Conservation (phyloP, 352 stramenopile genomes). For the Phytopythium oedochilum region DNA sequence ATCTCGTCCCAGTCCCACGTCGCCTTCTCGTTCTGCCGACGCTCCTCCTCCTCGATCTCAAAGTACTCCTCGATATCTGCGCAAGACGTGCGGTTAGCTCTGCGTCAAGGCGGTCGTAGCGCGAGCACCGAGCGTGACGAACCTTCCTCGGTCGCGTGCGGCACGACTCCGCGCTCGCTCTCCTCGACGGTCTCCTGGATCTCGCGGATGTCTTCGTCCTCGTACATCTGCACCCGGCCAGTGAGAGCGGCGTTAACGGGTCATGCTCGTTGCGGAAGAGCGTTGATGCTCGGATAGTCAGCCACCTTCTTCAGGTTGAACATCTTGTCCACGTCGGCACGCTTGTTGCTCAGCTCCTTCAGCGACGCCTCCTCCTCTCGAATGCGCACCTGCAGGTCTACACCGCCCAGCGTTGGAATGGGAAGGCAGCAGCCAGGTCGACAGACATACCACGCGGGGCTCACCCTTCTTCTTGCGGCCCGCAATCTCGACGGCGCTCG, state of each 20-base stretch:
- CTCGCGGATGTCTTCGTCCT: constrained; percentile 81
- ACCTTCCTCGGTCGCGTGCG: constrained; percentile 61
- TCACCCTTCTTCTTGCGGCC: constrained; percentile 76
- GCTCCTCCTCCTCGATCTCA: constrained; percentile 80
- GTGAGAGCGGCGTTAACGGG: no score
- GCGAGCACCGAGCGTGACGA: background rate
- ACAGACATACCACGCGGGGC: background rate
- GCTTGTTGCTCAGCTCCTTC: constrained; percentile 46
- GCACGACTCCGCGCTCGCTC: constrained; percentile 40
- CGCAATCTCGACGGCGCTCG: constrained; percentile 55
- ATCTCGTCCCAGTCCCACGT: constrained; percentile 81
- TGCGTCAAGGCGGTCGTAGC: background rate
- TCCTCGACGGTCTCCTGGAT: constrained; percentile 82
- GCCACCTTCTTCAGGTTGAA: constrained; percentile 66
- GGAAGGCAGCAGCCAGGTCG: no score
- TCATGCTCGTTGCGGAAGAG: no score
- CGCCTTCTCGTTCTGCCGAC: constrained; percentile 49
- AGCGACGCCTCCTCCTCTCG: constrained; percentile 44
- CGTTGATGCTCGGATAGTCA: no score
- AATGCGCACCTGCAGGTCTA: constrained; percentile 53
- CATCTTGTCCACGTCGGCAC: constrained; percentile 56
- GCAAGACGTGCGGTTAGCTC: background rate
- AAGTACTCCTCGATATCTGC: constrained; percentile 79
- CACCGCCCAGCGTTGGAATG: background rate
- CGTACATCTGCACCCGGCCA: constrained; percentile 43